Conservation (phyloP, 2,329 filamentous ascomycete genomes). For the Stagonosporopsis chrysanthemi region DNA sequence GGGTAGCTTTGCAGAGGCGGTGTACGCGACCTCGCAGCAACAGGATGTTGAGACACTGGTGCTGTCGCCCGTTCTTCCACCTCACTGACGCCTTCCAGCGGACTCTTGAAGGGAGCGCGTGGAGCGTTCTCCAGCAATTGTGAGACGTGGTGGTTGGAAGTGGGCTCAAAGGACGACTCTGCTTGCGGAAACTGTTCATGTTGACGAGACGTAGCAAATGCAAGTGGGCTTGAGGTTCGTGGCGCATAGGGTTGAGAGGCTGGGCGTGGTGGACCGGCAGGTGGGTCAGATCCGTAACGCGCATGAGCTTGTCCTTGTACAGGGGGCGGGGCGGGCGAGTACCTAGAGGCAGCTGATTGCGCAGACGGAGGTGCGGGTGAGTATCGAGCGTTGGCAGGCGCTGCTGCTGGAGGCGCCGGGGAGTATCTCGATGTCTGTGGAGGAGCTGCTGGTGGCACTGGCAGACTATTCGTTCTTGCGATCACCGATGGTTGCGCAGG, state of each 20-base stretch:
- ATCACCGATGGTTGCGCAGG: constrained; percentile 43
- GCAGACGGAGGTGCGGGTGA: constrained; percentile 49
- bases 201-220: constrained; percentile 53
- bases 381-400: constrained; percentile 51
- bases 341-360: constrained; percentile 45
- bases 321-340: constrained; percentile 53
- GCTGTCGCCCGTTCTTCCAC: constrained; percentile 37
- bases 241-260: constrained; percentile 64
- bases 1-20: constrained; percentile 44
- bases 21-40: constrained; percentile 39
- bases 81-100: constrained; percentile 46
- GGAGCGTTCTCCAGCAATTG: constrained; percentile 39
- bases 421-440: constrained; percentile 44
- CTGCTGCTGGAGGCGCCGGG: constrained; percentile 42
- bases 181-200: constrained; percentile 22
- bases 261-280: constrained; percentile 43
- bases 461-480: constrained; percentile 42
- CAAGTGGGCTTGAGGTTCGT: constrained; percentile 70
- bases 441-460: constrained; percentile 40
- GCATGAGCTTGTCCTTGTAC: constrained; percentile 44
- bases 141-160: constrained; percentile 34
- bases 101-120: constrained; percentile 37
- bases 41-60: constrained; percentile 28
- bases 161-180: constrained; percentile 1
- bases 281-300: constrained; percentile 50